phyloP scores from a whole-genome alignment of 2,329 filamentous ascomycete genomes.

The Cordyceps farinosa region DNA sequence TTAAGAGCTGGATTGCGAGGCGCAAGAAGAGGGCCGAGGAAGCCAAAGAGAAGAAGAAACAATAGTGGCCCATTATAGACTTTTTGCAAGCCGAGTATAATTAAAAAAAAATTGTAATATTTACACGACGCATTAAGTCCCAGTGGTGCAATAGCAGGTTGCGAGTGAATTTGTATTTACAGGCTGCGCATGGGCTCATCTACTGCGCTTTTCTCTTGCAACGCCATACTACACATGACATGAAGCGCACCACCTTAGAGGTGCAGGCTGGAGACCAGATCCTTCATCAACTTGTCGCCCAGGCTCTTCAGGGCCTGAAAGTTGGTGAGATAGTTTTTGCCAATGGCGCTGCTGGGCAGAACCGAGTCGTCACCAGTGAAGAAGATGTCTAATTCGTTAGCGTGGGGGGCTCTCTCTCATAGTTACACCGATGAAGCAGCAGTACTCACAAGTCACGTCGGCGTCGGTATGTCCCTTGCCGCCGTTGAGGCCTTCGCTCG shows the following conservation, averaged over 20 bases:
- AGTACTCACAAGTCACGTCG: conserved; percentile 6
- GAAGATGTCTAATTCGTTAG: conserved; percentile 6
- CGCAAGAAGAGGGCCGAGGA: conserved; percentile 42
- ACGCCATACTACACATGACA: too few species aligned
- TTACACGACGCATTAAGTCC: background rate
- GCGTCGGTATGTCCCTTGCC: background rate
- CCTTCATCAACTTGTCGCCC: background rate
- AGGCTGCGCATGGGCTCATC: background rate
- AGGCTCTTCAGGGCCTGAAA: conserved; percentile 8
- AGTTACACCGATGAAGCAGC: background rate
- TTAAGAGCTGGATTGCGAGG: conserved; percentile 58
- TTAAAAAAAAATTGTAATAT: conserved; percentile 10
- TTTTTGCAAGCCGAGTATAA: background rate
- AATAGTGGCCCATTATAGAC: conserved; percentile 27
- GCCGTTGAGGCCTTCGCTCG: conserved; percentile 8
- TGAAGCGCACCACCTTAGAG: background rate
- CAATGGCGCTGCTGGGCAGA: conserved; percentile 7
- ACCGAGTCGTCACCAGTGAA: conserved; percentile 8
- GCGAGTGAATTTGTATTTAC: background rate
- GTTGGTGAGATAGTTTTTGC: conserved; percentile 9
- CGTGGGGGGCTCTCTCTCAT: too few species aligned
- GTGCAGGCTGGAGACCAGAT: background rate
- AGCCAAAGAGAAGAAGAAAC: conserved; percentile 37
- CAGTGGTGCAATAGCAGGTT: background rate
- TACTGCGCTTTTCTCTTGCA: background rate